Evolutionary conservation across 306 rosid species (phyloP).

Genomic region (Cicer chorassanicum): DNA sequence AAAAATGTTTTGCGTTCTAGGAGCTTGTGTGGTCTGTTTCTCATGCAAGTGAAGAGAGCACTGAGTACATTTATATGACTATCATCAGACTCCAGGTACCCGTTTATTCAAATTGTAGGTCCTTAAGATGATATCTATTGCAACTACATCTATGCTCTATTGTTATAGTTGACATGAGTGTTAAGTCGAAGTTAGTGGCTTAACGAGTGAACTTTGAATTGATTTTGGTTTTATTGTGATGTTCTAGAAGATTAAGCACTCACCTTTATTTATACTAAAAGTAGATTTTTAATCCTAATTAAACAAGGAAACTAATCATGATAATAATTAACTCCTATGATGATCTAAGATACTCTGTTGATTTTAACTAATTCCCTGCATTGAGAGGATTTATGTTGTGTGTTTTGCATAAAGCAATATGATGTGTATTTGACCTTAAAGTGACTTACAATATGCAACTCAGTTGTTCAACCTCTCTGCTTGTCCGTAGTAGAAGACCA

Average conservation of each 20-base stretch:
- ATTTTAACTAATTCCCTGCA: not conserved
- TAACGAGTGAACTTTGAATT: conserved; percentile 13
- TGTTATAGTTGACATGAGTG: conserved; percentile 7
- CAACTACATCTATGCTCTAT: not conserved
- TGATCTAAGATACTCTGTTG: not conserved
- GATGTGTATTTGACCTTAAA: not conserved
- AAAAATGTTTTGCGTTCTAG: conserved; percentile 51
- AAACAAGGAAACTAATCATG: not conserved
- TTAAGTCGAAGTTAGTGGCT: not conserved
- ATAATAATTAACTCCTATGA: not conserved
- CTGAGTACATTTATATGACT: conserved; percentile 77
- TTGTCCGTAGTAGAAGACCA: not conserved
- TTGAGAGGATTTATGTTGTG: not conserved
- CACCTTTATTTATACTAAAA: not conserved
- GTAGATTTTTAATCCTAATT: not conserved
- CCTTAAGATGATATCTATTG: conserved; percentile 31
- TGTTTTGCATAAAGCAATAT: not conserved
- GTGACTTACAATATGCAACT: not conserved
- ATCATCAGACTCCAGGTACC: conserved; percentile 87
- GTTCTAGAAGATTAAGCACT: not conserved
- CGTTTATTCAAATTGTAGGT: conserved; percentile 23
- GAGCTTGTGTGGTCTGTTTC: conserved; percentile 87
- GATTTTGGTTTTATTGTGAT: not conserved
- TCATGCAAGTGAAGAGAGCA: conserved; percentile 92
- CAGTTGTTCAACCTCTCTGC: not conserved